Percentiles rank a stretch among this genome's conserved stretches.
Conservation (phyloP, 495 filamentous ascomycete genomes). For the Pseudomonodictys pantanalensis region DNA sequence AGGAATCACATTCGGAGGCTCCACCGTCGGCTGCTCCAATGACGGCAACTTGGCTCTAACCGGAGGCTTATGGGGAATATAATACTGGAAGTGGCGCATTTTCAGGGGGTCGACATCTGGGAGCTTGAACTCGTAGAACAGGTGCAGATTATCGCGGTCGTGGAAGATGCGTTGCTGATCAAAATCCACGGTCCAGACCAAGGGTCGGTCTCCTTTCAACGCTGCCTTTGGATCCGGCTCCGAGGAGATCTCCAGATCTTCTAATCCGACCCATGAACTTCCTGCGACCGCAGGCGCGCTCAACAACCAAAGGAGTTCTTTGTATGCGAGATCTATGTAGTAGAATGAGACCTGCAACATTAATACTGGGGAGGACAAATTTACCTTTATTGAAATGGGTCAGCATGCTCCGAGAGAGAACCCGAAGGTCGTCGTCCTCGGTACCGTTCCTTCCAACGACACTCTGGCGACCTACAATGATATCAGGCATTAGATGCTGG, state of each 20-base stretch:
- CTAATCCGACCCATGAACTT: neutral
- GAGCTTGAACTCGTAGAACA: neutral
- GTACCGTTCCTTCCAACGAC: neutral
- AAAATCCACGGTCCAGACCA: slow-evolving; percentile 9
- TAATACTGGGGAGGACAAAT: neutral
- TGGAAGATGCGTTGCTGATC: neutral
- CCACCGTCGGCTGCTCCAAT: too few species aligned
- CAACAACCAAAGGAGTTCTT: neutral
- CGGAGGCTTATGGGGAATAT: neutral
- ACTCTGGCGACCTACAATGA: neutral
- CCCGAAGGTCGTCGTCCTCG: neutral
- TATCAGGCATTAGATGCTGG: neutral
- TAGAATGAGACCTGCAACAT: neutral
- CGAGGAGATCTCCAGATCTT: neutral
- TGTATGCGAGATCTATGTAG: neutral
- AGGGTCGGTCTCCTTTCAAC: neutral
- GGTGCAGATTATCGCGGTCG: neutral
- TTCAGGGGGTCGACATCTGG: neutral
- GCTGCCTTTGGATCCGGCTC: neutral
- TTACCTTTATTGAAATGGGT: neutral
- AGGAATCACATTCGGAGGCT: neutral
- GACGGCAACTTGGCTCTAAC: neutral
- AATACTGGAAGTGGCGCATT: neutral
- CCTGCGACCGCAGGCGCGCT: too few species aligned
- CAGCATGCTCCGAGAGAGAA: neutral